Evolutionary conservation across 2,329 filamentous ascomycete species (phyloP).

Genomic region (Cytospora piceae): DNA sequence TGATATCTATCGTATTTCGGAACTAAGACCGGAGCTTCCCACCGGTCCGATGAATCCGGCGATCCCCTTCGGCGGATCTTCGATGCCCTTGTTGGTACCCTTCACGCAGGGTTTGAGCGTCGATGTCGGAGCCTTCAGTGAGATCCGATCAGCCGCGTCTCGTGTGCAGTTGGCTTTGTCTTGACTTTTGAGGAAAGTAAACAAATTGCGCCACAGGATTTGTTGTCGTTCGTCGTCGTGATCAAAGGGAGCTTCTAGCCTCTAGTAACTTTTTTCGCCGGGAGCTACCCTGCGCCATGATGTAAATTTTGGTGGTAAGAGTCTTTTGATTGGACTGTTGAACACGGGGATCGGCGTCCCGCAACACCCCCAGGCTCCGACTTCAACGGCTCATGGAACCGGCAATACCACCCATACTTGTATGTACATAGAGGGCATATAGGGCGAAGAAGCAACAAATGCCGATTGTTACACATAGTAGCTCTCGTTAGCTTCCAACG

Average conservation of each 20-base stretch:
- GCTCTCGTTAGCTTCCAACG: no score
- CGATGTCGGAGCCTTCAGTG: not conserved
- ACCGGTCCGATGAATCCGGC: not conserved
- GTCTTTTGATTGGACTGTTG: not conserved
- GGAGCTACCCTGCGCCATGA: not conserved
- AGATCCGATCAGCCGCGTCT: not conserved
- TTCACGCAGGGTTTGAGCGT: not conserved
- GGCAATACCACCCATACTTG: not conserved
- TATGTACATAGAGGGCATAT: no score
- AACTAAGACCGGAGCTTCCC: not conserved
- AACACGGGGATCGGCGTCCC: not conserved
- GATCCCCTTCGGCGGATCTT: not conserved
- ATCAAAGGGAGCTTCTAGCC: not conserved
- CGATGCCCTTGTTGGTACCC: not conserved
- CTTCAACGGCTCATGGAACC: no score
- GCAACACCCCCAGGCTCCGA: not conserved
- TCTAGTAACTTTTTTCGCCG: not conserved
- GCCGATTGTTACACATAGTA: not conserved
- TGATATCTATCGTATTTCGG: not conserved
- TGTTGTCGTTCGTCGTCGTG: not conserved
- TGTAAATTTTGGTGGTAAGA: not conserved
- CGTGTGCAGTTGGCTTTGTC: not conserved
- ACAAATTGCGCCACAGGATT: not conserved
- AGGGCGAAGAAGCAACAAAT: no score
- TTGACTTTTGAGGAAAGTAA: not conserved